Evolutionary conservation across 306 rosid genomes (phyloP), one percentile per base, ranked within the genome.

Genomic region (Trichosanthes truncata): DNA sequence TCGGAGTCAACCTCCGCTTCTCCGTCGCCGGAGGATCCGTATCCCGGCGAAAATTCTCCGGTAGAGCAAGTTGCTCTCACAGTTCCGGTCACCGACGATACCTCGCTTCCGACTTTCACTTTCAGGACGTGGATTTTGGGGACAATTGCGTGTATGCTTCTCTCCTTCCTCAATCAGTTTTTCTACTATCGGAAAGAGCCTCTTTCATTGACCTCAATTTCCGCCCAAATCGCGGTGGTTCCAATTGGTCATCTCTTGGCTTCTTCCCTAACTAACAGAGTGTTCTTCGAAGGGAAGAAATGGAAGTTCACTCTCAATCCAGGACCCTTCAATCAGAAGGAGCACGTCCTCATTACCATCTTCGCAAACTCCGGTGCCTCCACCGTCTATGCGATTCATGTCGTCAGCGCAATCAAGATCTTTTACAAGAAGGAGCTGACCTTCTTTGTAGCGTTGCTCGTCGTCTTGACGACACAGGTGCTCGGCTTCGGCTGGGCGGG

Each of bases 401-500:
- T 86, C 0, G 87, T 84, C 48, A 88, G 82, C 75, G 81, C 88
- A 17, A 73, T 86, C 31, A 86, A 82, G 84, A 33, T 88, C 0
- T 88, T 88, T n/a, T 88, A 86, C 80, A 79, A 81, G 66, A 84
- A 40, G 82, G 68, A 80, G 9, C 18, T 88, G 81, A 72, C 82
- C n/a, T 88, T 87, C 62, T 23, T 73, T 4, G 77, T 82, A 9
- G 81, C 84, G 43, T 41, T 87, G 61, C 74, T 87, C 18, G 87
- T 87, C n/a, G 84, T 87, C 2, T 36, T 87, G 60, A 87, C 89
- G n/a, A 80, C 86, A 1, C 89, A 87, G 83, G 88, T 84, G 31
- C 68, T 93, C 84, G 97, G 97, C 0, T 91, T 93, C 61, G 91
- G 96, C 29, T 93, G 97, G 97, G 97, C 96, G 1, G 97, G 97